phyloP scores from a whole-genome alignment of 768 basidiomycete genomes.

The Psilocybe azurescens region DNA sequence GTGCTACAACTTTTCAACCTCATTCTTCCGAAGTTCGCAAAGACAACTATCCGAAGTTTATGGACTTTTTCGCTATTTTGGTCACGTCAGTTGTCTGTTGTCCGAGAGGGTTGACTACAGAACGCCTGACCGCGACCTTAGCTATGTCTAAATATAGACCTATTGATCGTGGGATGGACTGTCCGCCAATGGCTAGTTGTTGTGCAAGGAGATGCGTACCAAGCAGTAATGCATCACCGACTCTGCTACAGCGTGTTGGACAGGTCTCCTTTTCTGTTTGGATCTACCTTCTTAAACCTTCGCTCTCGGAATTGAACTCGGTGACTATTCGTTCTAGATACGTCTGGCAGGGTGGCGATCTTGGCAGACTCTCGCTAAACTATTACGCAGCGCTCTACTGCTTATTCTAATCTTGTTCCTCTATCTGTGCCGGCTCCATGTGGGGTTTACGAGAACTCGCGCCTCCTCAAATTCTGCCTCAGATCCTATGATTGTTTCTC shows the following conservation, averaged over 20 bases:
- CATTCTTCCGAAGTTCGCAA: slow-evolving; percentile 28
- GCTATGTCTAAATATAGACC: slow-evolving; percentile 14
- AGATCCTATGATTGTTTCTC: slow-evolving; percentile 23
- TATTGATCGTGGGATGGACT: slow-evolving; percentile 21
- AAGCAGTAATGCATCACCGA: slow-evolving; percentile 14
- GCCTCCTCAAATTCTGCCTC: slow-evolving; percentile 12
- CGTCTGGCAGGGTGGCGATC: slow-evolving; percentile 16
- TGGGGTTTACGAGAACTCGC: slow-evolving; percentile 20
- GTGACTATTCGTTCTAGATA: slow-evolving; percentile 17
- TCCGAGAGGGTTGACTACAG: slow-evolving; percentile 11
- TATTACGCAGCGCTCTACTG: slow-evolving; percentile 19
- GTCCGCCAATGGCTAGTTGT: slow-evolving; percentile 15
- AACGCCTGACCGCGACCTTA: slow-evolving; percentile 21
- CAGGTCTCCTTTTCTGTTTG: slow-evolving; percentile 20
- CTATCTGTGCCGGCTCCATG: slow-evolving; percentile 25
- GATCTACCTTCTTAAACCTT: slow-evolving; percentile 9
- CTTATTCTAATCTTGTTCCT: slow-evolving; percentile 20
- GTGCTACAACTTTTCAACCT: slow-evolving; percentile 7
- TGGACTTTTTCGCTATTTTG: slow-evolving; percentile 15
- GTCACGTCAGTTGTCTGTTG: slow-evolving; percentile 18
- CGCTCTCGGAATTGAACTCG: slow-evolving; percentile 18
- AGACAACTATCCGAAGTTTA: slow-evolving; percentile 28
- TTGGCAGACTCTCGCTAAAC: slow-evolving; percentile 21
- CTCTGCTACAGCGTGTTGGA: slow-evolving; percentile 21
- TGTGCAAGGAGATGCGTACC: slow-evolving; percentile 11